A percentile compares a stretch with the other conserved stretches of the same genome.
phyloP scores from a whole-genome alignment of 179 eudicot species.

The Vitellaria paradoxa region DNA sequence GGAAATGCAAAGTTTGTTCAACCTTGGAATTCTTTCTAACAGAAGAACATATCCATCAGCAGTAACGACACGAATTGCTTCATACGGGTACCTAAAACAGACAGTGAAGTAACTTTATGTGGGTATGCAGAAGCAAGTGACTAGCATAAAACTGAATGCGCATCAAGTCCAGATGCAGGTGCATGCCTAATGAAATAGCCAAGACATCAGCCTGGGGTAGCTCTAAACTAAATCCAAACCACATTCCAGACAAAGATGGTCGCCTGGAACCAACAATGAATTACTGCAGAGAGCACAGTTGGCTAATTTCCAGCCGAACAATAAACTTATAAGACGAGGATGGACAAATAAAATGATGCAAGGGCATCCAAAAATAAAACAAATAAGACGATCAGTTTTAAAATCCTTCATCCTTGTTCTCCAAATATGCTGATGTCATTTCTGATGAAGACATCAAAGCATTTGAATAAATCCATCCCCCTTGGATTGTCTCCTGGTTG shows the following conservation, averaged over 20 bases:
- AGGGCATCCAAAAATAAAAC: background rate
- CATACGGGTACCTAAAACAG: constrained; percentile 84
- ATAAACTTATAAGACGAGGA: background rate
- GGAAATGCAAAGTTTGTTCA: background rate
- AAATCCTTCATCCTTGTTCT: background rate
- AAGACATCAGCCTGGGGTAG: background rate
- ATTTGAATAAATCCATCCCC: too few relatives aligned
- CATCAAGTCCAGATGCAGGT: background rate
- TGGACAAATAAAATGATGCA: background rate
- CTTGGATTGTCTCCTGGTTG: too few relatives aligned
- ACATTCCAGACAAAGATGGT: background rate
- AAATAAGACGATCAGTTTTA: background rate
- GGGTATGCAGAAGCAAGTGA: background rate
- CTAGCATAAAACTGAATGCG: background rate
- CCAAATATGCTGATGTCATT: background rate
- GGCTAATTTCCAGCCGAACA: background rate
- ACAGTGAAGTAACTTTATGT: background rate
- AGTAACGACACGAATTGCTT: constrained; percentile 90
- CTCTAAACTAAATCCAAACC: constrained; percentile 9
- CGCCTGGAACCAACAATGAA: background rate
- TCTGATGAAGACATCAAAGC: too few relatives aligned
- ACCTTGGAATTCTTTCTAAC: constrained; percentile 99
- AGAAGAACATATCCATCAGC: constrained; percentile 91
- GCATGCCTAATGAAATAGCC: background rate
- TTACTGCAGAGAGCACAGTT: background rate